Percentiles rank a stretch among this genome's conserved stretches.
Evolutionary conservation across 768 basidiomycete species (phyloP).

Genomic region (Xanthoconium stramineum): DNA sequence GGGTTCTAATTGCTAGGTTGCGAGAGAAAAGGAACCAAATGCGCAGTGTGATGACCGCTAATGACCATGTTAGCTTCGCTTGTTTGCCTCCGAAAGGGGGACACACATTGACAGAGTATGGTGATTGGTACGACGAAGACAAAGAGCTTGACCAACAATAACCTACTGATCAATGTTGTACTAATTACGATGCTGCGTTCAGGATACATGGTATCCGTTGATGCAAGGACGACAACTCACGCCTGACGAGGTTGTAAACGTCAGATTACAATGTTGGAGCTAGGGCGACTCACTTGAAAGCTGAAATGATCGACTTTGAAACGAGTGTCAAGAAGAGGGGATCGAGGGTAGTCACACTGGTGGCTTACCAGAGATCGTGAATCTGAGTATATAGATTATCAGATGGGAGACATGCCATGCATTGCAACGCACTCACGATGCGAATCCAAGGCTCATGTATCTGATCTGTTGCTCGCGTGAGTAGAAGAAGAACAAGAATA

Average conservation of each 20-base stretch:
- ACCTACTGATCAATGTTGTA: not conserved
- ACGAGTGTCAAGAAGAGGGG: not conserved
- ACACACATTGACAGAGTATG: constrained; percentile 10
- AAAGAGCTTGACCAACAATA: not conserved
- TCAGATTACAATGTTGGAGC: not conserved
- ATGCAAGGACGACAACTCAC: not conserved
- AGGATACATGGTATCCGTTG: not conserved
- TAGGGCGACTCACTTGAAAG: not conserved
- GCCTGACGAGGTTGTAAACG: not conserved
- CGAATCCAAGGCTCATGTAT: constrained; percentile 1
- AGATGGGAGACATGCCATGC: not conserved
- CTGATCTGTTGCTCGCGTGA: constrained; percentile 1
- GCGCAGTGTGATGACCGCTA: constrained; percentile 13
- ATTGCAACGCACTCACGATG: not conserved
- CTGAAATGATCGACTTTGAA: not conserved
- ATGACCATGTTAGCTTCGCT: not conserved
- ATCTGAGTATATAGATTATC: not conserved
- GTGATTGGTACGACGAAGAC: constrained; percentile 3
- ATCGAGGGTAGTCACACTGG: not conserved
- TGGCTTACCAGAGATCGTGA: not conserved
- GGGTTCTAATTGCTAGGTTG: not conserved
- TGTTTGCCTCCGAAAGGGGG: not conserved
- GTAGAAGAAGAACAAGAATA: not conserved
- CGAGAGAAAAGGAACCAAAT: constrained; percentile 15
- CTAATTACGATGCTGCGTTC: not conserved